These are phyloP conservation scores for Penicillium sp. DNA, from an alignment of 2,329 filamentous ascomycete genomes.

Conservation along the genomic window DNA sequence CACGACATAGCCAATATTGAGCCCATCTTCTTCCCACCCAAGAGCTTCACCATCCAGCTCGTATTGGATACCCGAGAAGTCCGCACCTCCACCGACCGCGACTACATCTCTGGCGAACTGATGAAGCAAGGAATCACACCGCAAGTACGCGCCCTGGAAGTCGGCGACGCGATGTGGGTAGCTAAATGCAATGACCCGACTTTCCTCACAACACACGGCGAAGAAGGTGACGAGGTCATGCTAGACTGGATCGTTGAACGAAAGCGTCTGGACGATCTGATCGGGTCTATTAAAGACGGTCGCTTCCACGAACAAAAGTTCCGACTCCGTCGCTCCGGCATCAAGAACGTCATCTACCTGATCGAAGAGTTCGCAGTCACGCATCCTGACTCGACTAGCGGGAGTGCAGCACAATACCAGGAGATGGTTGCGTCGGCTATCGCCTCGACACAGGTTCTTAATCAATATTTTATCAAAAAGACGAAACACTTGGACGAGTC, in stretches of 20 bases:
- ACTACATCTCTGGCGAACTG: constrained; percentile 74
- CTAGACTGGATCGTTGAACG: constrained; percentile 80
- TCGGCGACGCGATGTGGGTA: constrained; percentile 78
- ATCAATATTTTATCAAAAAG: constrained; percentile 75
- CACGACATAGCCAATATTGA: constrained; percentile 38
- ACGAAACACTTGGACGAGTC: constrained; percentile 75
- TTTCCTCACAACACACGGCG: constrained; percentile 57
- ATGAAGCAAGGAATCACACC: constrained; percentile 64
- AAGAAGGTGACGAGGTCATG: constrained; percentile 64
- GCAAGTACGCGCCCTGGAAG: constrained; percentile 66
- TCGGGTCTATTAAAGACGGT: constrained; percentile 78
- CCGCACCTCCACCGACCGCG: constrained; percentile 68
- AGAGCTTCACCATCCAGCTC: constrained; percentile 69
- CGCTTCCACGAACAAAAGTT: constrained; percentile 85
- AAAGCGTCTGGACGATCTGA: constrained; percentile 75
- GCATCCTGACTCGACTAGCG: constrained; percentile 47
- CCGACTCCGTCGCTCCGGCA: constrained; percentile 67
- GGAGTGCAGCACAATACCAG: constrained; percentile 52
- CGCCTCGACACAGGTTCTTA: constrained; percentile 73
- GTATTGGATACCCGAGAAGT: constrained; percentile 75
- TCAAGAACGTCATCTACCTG: constrained; percentile 76
- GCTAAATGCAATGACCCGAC: constrained; percentile 66
- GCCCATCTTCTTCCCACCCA: constrained; percentile 62
- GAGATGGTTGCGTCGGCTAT: constrained; percentile 72
- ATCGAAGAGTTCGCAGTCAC: constrained; percentile 71